Conservation (phyloP, 1,139 yeast species). For the Kurtzmaniella quercitrusa region DNA sequence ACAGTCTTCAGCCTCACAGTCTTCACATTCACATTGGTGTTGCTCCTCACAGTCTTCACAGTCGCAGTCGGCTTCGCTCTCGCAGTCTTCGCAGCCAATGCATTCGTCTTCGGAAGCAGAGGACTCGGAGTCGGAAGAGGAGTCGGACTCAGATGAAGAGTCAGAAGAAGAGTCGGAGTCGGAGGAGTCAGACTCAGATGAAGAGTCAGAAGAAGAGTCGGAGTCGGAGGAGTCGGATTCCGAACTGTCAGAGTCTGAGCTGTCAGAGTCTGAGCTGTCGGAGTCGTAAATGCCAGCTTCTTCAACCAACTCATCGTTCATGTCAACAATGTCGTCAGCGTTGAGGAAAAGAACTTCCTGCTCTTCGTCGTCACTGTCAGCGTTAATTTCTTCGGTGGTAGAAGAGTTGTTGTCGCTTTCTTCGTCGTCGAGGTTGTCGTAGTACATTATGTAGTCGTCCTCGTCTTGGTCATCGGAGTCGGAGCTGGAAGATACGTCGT, state of each 20-base stretch:
- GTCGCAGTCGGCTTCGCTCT: conserved; percentile 9
- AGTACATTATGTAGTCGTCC: conserved; percentile 6
- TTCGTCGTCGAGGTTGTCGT: conserved; percentile 6
- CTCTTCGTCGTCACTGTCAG: conserved; percentile 4
- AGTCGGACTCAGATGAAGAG: not conserved
- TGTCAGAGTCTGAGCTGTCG: conserved; percentile 9
- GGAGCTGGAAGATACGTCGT: conserved; percentile 4
- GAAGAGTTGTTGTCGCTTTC: conserved; percentile 7
- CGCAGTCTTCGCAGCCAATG: conserved; percentile 8
- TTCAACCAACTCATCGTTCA: conserved; percentile 35
- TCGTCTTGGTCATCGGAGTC: conserved; percentile 11
- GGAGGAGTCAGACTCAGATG: not conserved
- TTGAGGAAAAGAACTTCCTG: conserved; percentile 3
- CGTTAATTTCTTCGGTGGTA: conserved; percentile 8
- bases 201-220: not conserved
- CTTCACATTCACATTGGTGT: conserved; percentile 13
- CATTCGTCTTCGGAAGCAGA: conserved; percentile 9
- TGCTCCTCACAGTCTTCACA: conserved; percentile 14
- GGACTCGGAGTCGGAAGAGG: conserved; percentile 10
- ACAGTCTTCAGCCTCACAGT: conserved; percentile 5
- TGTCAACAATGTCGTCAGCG: conserved; percentile 11
- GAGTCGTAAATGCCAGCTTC: conserved; percentile 5
- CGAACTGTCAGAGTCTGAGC: conserved; percentile 3
- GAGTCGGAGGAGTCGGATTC: not conserved
- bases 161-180: not conserved